A percentile compares a stretch with the other conserved stretches of the same genome.
Conservation (phyloP, 345 rosid species). For the Pistacia integerrima region DNA sequence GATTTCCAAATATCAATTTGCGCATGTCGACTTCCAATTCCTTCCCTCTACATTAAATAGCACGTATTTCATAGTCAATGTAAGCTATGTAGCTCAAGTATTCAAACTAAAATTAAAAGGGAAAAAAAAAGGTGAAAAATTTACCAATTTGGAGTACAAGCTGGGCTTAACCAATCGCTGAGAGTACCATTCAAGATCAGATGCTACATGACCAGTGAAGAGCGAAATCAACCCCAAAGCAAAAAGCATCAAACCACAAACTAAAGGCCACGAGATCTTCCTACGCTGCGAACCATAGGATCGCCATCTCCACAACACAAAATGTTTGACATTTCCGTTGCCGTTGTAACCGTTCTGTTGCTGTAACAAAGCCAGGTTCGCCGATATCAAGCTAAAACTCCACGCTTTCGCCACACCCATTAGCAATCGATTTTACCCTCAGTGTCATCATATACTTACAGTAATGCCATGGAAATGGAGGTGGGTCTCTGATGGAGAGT, state of each 20-base stretch:
- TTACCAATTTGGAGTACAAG: slow-evolving; percentile 61
- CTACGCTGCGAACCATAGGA: slow-evolving; percentile 44
- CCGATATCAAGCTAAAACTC: slow-evolving; percentile 52
- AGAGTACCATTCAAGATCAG: slow-evolving; percentile 97
- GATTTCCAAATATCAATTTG: slow-evolving; percentile 94
- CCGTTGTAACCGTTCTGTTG: slow-evolving; percentile 43
- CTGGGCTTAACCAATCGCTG: slow-evolving; percentile 66
- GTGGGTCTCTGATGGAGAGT: not conserved
- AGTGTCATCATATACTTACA: slow-evolving; percentile 41
- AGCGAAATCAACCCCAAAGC: slow-evolving; percentile 86
- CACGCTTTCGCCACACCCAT: slow-evolving; percentile 62
- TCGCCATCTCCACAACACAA: slow-evolving; percentile 48
- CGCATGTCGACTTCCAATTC: slow-evolving; percentile 39
- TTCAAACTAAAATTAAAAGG: not conserved
- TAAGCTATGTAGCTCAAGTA: not conserved
- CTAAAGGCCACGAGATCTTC: slow-evolving; percentile 58
- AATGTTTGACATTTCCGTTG: slow-evolving; percentile 26
- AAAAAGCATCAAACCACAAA: slow-evolving; percentile 89
- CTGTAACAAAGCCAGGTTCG: slow-evolving; percentile 63
- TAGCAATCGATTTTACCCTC: slow-evolving; percentile 21
- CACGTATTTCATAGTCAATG: not conserved
- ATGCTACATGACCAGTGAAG: slow-evolving; percentile 88
- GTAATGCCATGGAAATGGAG: slow-evolving; percentile 28
- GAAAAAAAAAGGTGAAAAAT: not conserved
- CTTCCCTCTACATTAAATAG: slow-evolving; percentile 41